Base-by-base conservation (phyloP, 1,284 basidiomycete genomes). In the Leccinum huronense region DNA sequence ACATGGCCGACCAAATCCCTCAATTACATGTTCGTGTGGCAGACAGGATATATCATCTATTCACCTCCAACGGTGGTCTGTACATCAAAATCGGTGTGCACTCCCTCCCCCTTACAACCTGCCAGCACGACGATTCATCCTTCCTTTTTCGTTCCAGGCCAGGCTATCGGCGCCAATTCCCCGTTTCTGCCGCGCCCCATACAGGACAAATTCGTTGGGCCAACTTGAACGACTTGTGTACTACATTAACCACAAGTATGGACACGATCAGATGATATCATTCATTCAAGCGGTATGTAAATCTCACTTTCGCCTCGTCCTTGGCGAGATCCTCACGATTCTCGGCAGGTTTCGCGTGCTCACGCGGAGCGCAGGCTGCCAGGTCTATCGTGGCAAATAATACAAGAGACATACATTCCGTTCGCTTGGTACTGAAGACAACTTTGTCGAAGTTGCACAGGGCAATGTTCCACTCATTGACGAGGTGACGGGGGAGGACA, bases 231-330 rank as follows among this genome's bases (percentile, higher is more conserved):
- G 84, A 65, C 70, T 94, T 0, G 82, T 93, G 68, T 89, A 87
- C 68, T 87, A 91, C 72, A 72, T 93, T 5, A 78, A 88, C 40
- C 80, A 86, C 31, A 84, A 79, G 23, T 84, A 87, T 64, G 94
- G 92, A 1, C 77, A 85, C 11, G 83, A 81, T 55, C 81, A 79
- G 65, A 87, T 92, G 1, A 81, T 88, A 71, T 75, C 78, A 5
- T 90, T 91, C 71, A 71, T 94, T 55, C 78, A 78, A 65, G 76
- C 78, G 65, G 89, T 92, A 73, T 40, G 80, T 72, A 33, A 19
- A 56, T 36, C 40, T 27, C 14, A 27, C 42, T 8, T n/a, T 31
- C 5, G 45, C 40, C 4, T n/a, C 30, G 5, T 48, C 13, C 16
- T 63, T 53, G 9, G 51, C 14, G 10, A 58, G 45, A 42, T 23